Percentiles rank a stretch among this genome's conserved stretches.
These are phyloP conservation scores for Stephania japonica DNA, from an alignment of 164 flowering plant genomes.

Conservation along the genomic window DNA sequence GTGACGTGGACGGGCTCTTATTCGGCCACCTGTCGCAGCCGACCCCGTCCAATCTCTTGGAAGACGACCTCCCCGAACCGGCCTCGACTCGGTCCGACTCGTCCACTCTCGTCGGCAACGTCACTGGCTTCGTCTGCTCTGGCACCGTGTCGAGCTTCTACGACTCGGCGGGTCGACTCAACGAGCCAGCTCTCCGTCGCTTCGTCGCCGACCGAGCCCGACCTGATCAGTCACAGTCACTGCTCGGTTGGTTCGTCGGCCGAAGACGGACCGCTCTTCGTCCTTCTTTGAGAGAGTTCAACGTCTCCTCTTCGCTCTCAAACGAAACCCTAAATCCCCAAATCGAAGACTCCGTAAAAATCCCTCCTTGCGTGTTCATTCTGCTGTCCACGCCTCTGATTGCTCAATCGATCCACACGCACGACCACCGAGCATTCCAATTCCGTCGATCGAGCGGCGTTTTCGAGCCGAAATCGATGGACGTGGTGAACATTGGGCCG, in stretches of 20 bases:
- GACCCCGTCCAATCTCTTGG: conserved; percentile 47
- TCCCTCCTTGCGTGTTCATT: conserved; percentile 45
- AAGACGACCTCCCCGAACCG: conserved; percentile 41
- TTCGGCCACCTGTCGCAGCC: conserved; percentile 63
- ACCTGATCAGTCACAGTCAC: conserved; percentile 13
- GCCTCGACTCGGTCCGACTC: conserved; percentile 23
- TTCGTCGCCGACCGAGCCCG: conserved; percentile 13
- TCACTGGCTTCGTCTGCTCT: conserved; percentile 54
- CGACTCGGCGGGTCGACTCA: conserved; percentile 43
- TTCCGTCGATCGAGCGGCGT: conserved; percentile 20
- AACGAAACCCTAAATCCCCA: conserved; percentile 17
- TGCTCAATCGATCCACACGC: conserved; percentile 62
- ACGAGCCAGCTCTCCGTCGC: conserved; percentile 22
- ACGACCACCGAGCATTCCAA: conserved; percentile 70
- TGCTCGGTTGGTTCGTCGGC: conserved; percentile 75
- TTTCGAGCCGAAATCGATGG: conserved; percentile 49
- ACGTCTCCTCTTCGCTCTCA: conserved; percentile 43
- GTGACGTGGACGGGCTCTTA: conserved; percentile 70
- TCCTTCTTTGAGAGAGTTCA: conserved; percentile 64
- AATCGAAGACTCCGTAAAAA: neutral
- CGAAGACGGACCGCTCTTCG: conserved; percentile 64
- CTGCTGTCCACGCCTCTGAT: conserved; percentile 50
- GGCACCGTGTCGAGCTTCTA: conserved; percentile 41
- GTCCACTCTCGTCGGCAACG: conserved; percentile 37
- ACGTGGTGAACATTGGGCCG: conserved; percentile 74